Evolutionary conservation across 257 asterid genomes (phyloP).

Genomic region (Oldenlandia corymbosa): DNA sequence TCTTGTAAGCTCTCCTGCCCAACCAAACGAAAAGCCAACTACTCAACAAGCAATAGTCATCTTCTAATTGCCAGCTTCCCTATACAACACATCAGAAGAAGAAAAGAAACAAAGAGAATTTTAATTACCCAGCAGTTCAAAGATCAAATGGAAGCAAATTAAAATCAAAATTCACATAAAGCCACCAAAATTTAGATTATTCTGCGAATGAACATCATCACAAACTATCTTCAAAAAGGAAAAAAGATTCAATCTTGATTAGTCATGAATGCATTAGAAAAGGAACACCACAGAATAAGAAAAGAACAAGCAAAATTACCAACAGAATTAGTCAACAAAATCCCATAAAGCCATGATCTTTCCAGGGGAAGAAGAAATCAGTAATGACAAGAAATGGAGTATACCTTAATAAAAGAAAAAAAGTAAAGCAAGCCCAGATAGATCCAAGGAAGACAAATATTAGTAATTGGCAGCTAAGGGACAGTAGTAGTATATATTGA

Average conservation of each 20-base stretch:
- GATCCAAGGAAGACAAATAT: constrained; percentile 33
- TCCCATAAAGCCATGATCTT: neutral
- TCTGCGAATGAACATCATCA: too few relatives aligned
- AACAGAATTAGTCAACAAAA: neutral
- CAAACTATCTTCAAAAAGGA: neutral
- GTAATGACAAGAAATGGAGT: constrained; percentile 7
- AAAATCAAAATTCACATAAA: neutral
- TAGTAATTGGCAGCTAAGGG: neutral
- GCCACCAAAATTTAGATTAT: too few relatives aligned
- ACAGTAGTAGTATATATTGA: too few relatives aligned
- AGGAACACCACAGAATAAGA: neutral
- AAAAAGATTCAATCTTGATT: constrained; percentile 9
- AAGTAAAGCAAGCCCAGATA: constrained; percentile 38
- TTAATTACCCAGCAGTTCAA: neutral
- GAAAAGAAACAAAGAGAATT: too few relatives aligned
- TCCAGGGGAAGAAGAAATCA: neutral
- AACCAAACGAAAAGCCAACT: too few relatives aligned
- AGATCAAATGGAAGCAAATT: neutral
- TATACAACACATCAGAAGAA: neutral
- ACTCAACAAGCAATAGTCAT: neutral
- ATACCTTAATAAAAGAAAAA: constrained; percentile 35
- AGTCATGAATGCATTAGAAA: neutral
- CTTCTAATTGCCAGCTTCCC: constrained; percentile 6
- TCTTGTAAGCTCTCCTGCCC: too few relatives aligned
- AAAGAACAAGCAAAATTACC: neutral